Evolutionary conservation across 176 grass and related monocot genomes (phyloP), one percentile per base, ranked within the genome.

Genomic region (Triticum monococcum): DNA sequence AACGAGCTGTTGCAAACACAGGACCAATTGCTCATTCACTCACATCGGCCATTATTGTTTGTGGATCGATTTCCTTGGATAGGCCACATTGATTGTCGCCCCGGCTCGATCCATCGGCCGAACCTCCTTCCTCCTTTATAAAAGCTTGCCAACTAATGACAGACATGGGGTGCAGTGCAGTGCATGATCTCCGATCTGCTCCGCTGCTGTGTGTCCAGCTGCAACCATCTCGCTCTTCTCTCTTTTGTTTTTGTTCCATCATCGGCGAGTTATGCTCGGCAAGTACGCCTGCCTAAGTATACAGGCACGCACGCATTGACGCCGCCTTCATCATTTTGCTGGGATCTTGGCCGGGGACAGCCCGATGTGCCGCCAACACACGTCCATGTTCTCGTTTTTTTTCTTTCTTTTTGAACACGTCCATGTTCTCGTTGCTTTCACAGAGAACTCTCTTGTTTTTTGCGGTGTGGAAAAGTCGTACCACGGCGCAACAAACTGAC

Each of bases 121-220:
- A 59, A 59, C 56, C 24, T 23, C 38, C 68, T 54, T 23, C 38
- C 68, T 64, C 20, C 79, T 38, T 86, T 90, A 75, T 11, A 30
- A 79, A 91, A 79, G 85, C 75, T 18, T 68, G 89, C 65, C 89
- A 87, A 84, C 89, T 68, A 87, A 79, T 87, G 89, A 57, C 84
- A 78, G 56, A 72, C 84, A 79, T 25, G 33, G 37, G 23, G 56
- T 67, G 75, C 83, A 78, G 3, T 10, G 8, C 72, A 78, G 13
- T 18, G 13, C 71, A 74, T 43, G 40, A 74, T 85, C 68, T 46
- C 54, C 4, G 40, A 74, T 85, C 68, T 37, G 65, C 50, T 85
- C 69, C 30, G 65, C 50, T 1, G 16, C 16, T 54, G 48, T 79
- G 18, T 20, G 16, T 83, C 75, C 75, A 89, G 31, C 74, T 30